Evolutionary conservation across 768 basidiomycete species (phyloP).

Genomic region (Rhizopogon salebrosus): DNA sequence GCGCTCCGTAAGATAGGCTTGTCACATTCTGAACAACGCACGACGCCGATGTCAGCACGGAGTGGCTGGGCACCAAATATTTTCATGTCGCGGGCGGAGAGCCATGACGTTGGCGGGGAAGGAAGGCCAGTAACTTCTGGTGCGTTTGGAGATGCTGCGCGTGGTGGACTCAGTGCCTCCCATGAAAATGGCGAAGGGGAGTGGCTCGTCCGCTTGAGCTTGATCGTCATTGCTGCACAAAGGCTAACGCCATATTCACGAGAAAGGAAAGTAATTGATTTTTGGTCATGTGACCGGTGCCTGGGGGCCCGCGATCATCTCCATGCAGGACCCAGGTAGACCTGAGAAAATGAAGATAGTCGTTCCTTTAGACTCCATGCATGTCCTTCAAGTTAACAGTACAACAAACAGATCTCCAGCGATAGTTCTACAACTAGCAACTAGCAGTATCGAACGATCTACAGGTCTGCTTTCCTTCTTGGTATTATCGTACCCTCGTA

Average conservation of each 20-base stretch:
- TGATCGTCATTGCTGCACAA: constrained; percentile 33
- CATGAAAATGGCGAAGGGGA: constrained; percentile 60
- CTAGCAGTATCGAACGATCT: neutral
- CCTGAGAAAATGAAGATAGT: no score
- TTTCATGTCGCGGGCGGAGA: constrained; percentile 84
- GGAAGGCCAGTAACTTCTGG: constrained; percentile 40
- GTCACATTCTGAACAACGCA: constrained; percentile 75
- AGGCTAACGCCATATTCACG: neutral
- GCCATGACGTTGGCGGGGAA: constrained; percentile 80
- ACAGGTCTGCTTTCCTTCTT: neutral
- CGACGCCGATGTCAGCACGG: constrained; percentile 56
- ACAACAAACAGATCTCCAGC: neutral
- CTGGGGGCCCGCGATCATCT: no score
- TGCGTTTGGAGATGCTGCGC: constrained; percentile 24
- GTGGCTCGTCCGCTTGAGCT: constrained; percentile 37
- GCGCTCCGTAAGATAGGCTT: constrained; percentile 79
- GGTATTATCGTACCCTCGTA: neutral
- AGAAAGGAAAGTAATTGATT: neutral
- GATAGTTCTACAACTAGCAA: neutral
- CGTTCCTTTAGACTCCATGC: no score
- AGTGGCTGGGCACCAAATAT: constrained; percentile 78
- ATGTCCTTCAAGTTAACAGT: neutral
- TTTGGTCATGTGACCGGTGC: neutral
- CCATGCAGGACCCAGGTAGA: no score
- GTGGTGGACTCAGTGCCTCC: constrained; percentile 37